A percentile compares a stretch with the other conserved stretches of the same genome.
phyloP scores from a whole-genome alignment of 2,329 filamentous ascomycete genomes.

The Alternaria burnsii region DNA sequence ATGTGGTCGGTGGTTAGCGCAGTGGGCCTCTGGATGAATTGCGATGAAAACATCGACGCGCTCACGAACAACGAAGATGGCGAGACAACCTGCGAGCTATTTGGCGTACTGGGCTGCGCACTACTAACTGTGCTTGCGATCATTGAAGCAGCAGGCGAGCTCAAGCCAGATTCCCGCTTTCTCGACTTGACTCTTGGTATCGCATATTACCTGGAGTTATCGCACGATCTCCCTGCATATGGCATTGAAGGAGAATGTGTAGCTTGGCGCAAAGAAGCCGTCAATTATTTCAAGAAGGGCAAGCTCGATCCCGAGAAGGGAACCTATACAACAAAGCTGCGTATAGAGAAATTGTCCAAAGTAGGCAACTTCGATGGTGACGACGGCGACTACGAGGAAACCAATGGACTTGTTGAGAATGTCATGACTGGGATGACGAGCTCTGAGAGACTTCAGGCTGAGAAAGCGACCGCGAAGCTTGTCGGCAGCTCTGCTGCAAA shows the following conservation, averaged over 20 bases:
- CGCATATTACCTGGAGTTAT: constrained; percentile 20
- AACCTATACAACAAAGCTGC: constrained; percentile 13
- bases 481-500: neutral
- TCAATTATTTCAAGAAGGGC: constrained; percentile 25
- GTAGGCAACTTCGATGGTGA: neutral
- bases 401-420: neutral
- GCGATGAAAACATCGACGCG: neutral
- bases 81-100: constrained; percentile 8
- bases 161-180: constrained; percentile 28
- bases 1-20: constrained; percentile 30
- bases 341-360: constrained; percentile 20
- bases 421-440: neutral
- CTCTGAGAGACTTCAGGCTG: neutral
- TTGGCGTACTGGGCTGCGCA: constrained; percentile 26
- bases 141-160: constrained; percentile 24
- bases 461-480: neutral
- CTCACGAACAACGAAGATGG: constrained; percentile 23
- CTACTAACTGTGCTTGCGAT: constrained; percentile 23
- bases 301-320: constrained; percentile 23
- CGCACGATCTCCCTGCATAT: constrained; percentile 20
- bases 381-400: neutral
- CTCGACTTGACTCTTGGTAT: constrained; percentile 31
- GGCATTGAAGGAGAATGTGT: constrained; percentile 27
- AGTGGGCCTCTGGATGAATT: constrained; percentile 23
- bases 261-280: constrained; percentile 22